Evolutionary conservation across 2,329 filamentous ascomycete genomes (phyloP), one percentile per base, ranked within the genome.

Genomic region (Penicillium sp.): DNA sequence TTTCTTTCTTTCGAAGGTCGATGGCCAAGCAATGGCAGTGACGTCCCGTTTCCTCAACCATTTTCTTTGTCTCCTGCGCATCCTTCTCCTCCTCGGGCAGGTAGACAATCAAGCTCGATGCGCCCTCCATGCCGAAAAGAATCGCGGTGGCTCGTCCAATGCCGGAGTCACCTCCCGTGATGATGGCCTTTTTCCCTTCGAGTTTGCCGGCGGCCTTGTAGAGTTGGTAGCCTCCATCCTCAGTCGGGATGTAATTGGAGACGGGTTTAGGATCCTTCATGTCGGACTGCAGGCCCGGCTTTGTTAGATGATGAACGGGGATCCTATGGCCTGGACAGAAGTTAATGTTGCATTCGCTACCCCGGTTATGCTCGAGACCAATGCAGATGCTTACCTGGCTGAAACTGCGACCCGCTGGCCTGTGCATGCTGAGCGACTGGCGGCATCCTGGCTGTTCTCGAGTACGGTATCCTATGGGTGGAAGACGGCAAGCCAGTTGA

Each of bases 51-150:
- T 81, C 75, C 64, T 90, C 82, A 1, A 91, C 86, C 35, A 79
- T 71, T 63, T 78, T 79, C 74, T 87, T 87, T 20, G 88, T 92
- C 52, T 88, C 80, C 58, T 86, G 77, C 0, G 88, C 88, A 60
- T 92, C 89, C 40, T 81, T 74, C 65, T 92, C 82, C 68, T 95
- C 89, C 29, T 87, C 80, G 0, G 85, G 82, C 0, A 90, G 76
- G 61, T 93, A 89, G 3, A 81, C 80, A 57, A 93, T 89, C 50
- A 87, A 76, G 44, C 79, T 81, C 54, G 87, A 82, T 12, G 87
- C 87, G 5, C 88, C 89, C 69, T 93, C 89, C 78, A 89, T 86
- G 33, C 88, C 88, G 60, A 86, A 93, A 0, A 93, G 76, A 13
- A 92, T 78, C 1, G 88, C 87, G 1, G 84, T 81, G 1, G 88